phyloP scores from a whole-genome alignment of 169 alveolate species.

The Cryptosporidium andersoni region DNA sequence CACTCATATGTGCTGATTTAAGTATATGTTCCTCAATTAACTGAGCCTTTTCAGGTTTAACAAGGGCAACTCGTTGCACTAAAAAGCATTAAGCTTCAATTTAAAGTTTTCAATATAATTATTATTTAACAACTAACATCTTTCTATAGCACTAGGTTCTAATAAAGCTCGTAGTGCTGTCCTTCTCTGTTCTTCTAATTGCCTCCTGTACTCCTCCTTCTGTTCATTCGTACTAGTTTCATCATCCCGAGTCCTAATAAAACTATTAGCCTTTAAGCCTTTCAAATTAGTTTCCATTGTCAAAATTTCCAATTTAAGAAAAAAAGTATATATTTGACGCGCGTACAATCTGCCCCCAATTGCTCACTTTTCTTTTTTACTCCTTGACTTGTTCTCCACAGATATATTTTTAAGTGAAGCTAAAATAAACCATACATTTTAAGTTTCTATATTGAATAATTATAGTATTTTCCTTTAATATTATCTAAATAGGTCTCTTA shows the following conservation, averaged over 20 bases:
- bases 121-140: not conserved
- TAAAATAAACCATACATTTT: too few relatives aligned
- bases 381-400: too few relatives aligned
- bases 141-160: slow-evolving; percentile 43
- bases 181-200: slow-evolving; percentile 52
- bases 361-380: too few relatives aligned
- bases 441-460: too few relatives aligned
- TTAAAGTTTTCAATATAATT: too few relatives aligned
- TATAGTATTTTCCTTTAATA: too few relatives aligned
- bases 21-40: slow-evolving; percentile 58
- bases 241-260: not conserved
- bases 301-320: too few relatives aligned
- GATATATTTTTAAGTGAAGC: too few relatives aligned
- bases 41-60: slow-evolving; percentile 48
- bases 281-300: not conserved
- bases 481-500: too few relatives aligned
- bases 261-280: not conserved
- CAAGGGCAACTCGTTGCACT: slow-evolving; percentile 48
- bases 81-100: too few relatives aligned
- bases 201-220: slow-evolving; percentile 16
- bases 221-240: not conserved
- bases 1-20: slow-evolving; percentile 13
- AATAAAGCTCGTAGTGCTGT: slow-evolving; percentile 37
- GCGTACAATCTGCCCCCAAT: too few relatives aligned
- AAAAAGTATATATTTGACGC: too few relatives aligned